Evolutionary conservation across 2,329 filamentous ascomycete species (phyloP), one percentile per base, ranked within the genome.

Genomic region (Bipolaris zeicola): DNA sequence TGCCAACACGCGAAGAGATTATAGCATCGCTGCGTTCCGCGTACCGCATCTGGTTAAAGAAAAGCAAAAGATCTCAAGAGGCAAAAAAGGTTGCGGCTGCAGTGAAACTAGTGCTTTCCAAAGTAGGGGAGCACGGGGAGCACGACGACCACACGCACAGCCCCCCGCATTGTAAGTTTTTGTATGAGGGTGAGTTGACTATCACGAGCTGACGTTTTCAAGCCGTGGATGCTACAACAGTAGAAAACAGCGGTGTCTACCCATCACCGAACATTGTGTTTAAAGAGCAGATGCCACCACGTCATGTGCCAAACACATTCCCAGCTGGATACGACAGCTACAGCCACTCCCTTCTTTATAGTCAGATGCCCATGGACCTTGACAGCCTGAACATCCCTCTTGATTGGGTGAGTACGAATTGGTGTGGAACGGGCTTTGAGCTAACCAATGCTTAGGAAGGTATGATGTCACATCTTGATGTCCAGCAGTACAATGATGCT

Each of bases 1-100:
- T 64, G 18, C 69, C 71, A 0, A 65, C 63, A 8, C 66, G 67
- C 16, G 56, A 62, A 7, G 67, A 70, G 22, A 67, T 73, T 16
- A 47, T 72, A 20, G 50, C 63, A 6, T 55, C 67, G 6, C 57
- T 75, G 13, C 63, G 50, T 8, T 60, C 54, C 3, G 61, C 66
- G 2, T 66, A 71, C 34, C 50, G 33, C 2, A 64, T 73, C 5
- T 75, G 72, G 72, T 45, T 49, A 3, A 62, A 62, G 20, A 61
- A 60, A 10, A 68, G 69, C 36, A 57, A 51, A 22, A 66, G 58
- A 22, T 75, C 72, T n/a, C 62, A 69, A 34, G 72, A 75, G 52
- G 72, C 71, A 6, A 57, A 59, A 6, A 74, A 65, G 48, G 70
- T 71, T 39, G 65, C 65, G 14, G 62, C 69, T 18, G 71, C 71